phyloP scores from a whole-genome alignment of 305 asterid species.

The Plantago rigida region DNA sequence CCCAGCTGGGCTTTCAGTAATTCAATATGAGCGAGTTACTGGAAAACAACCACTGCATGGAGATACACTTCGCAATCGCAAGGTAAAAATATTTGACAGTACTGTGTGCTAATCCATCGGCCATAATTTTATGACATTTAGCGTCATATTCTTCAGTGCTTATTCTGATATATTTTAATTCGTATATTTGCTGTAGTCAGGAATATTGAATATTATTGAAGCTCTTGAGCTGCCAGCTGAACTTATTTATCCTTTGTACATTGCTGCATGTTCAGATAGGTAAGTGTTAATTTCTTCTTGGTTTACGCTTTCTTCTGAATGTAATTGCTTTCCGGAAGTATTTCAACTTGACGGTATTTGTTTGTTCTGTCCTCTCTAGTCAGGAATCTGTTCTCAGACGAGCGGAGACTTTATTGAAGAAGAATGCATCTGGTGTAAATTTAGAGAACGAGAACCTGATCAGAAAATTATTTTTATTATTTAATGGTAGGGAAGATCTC shows the following conservation, averaged over 20 bases:
- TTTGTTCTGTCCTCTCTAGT: slow-evolving; percentile 39
- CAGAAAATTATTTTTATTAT: slow-evolving; percentile 55
- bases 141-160: slow-evolving; percentile 16
- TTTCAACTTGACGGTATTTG: slow-evolving; percentile 16
- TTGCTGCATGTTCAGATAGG: slow-evolving; percentile 84
- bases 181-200: slow-evolving; percentile 48
- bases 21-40: slow-evolving; percentile 70
- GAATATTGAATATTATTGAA: slow-evolving; percentile 67
- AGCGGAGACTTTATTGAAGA: slow-evolving; percentile 91
- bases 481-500: slow-evolving; percentile 54
- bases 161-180: slow-evolving; percentile 19
- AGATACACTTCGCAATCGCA: slow-evolving; percentile 48
- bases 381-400: slow-evolving; percentile 70
- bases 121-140: slow-evolving; percentile 16
- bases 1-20: slow-evolving; percentile 75
- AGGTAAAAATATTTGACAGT: slow-evolving; percentile 39
- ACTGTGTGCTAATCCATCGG: slow-evolving; percentile 10
- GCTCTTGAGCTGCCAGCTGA: slow-evolving; percentile 73
- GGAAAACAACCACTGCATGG: slow-evolving; percentile 57
- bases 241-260: slow-evolving; percentile 70
- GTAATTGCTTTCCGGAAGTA: slow-evolving; percentile 10
- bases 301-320: not conserved
- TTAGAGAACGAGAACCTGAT: slow-evolving; percentile 72
- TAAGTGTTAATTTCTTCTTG: slow-evolving; percentile 24
- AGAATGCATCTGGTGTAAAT: slow-evolving; percentile 66